Evolutionary conservation across 2,329 filamentous ascomycete species (phyloP).

Genomic region (Pseudocercospora fijiensis): DNA sequence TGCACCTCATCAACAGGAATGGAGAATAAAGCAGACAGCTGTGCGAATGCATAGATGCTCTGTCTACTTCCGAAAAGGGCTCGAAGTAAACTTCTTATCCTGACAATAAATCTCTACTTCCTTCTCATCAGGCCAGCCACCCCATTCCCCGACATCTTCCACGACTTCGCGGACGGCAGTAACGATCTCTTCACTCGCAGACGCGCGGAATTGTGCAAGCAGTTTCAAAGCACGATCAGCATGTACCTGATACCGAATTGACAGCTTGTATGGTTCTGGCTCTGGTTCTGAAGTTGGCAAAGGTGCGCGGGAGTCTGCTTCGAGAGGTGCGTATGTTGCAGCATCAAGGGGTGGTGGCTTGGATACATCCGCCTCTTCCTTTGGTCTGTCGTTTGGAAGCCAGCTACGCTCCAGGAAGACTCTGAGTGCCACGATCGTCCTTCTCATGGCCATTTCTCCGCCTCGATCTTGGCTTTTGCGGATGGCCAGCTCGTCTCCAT

Average conservation of each 20-base stretch:
- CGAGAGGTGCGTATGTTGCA: not conserved
- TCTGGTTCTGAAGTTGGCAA: not conserved
- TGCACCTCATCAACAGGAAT: no score
- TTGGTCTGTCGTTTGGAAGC: slow-evolving; percentile 4
- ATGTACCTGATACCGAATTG: not conserved
- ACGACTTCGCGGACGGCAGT: slow-evolving; percentile 28
- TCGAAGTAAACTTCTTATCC: slow-evolving; percentile 11
- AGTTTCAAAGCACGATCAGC: not conserved
- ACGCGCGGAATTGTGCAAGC: slow-evolving; percentile 17
- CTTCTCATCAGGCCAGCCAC: slow-evolving; percentile 46
- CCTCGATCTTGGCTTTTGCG: slow-evolving; percentile 33
- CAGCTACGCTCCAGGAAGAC: slow-evolving; percentile 44
- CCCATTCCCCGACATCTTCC: slow-evolving; percentile 43
- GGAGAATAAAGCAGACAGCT: no score
- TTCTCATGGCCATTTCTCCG: slow-evolving; percentile 37
- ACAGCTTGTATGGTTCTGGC: not conserved
- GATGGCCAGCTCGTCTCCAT: slow-evolving; percentile 44
- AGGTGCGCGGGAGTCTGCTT: not conserved
- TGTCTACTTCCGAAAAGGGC: not conserved
- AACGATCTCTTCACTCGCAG: slow-evolving; percentile 24
- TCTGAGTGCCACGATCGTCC: slow-evolving; percentile 43
- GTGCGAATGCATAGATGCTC: no score
- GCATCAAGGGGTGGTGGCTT: not conserved
- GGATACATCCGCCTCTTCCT: not conserved
- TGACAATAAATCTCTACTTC: slow-evolving; percentile 40